Evolutionary conservation across 306 rosid genomes (phyloP).

Genomic region (Macrotyloma uniflorum): DNA sequence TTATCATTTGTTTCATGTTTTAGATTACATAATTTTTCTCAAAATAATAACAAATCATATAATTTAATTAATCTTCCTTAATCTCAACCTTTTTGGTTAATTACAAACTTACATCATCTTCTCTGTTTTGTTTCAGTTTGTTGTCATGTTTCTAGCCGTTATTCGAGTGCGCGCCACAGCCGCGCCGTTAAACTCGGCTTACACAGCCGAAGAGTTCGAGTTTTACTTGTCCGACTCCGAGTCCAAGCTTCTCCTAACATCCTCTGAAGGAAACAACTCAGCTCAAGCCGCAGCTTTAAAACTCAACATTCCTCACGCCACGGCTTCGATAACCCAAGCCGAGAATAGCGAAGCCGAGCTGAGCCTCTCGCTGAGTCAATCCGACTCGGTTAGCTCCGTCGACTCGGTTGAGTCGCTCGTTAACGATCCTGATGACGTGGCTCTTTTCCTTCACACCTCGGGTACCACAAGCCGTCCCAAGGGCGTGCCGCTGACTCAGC

Average conservation of each 20-base stretch:
- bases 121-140: slow-evolving; percentile 45
- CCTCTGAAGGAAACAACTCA: slow-evolving; percentile 48
- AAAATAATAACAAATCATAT: neutral
- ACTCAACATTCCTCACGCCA: slow-evolving; percentile 57
- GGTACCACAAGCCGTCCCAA: slow-evolving; percentile 96
- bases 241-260: slow-evolving; percentile 75
- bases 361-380: slow-evolving; percentile 31
- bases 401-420: slow-evolving; percentile 29
- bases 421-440: slow-evolving; percentile 71
- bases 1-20: too few species aligned
- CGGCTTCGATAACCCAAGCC: slow-evolving; percentile 45
- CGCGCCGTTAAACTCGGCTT: slow-evolving; percentile 85
- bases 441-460: slow-evolving; percentile 95
- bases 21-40: too few species aligned
- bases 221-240: slow-evolving; percentile 67
- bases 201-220: slow-evolving; percentile 81
- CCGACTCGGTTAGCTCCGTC: slow-evolving; percentile 5
- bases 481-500: slow-evolving; percentile 87
- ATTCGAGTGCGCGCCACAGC: slow-evolving; percentile 83
- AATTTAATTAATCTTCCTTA: neutral
- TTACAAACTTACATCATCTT: neutral
- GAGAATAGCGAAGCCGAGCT: slow-evolving; percentile 37
- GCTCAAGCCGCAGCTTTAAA: slow-evolving; percentile 70
- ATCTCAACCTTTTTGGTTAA: neutral
- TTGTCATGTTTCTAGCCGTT: slow-evolving; percentile 76